These are phyloP conservation scores for Solanum piurae DNA, from an alignment of 257 asterid genomes.

Conservation along the genomic window DNA sequence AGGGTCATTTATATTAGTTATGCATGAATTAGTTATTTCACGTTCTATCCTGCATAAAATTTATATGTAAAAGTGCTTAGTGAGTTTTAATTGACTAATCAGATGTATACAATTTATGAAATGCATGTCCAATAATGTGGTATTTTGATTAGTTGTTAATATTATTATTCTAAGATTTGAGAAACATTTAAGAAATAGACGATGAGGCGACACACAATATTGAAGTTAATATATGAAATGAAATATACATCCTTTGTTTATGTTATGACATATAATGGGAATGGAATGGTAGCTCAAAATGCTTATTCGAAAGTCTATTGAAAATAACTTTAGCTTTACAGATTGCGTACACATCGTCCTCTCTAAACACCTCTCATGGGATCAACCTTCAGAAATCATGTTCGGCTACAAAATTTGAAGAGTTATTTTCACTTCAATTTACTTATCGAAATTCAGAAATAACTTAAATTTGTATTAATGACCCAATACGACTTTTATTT, in stretches of 20 bases:
- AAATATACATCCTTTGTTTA: too few species aligned
- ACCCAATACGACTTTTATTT: background rate
- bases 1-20: too few species aligned
- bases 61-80: background rate
- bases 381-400: accelerated
- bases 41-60: background rate
- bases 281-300: background rate
- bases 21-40: too few species aligned
- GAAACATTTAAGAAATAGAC: too few species aligned
- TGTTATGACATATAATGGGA: background rate
- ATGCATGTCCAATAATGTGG: background rate
- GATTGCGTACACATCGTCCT: too few species aligned
- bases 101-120: background rate
- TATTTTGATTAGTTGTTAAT: background rate
- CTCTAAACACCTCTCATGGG: background rate
- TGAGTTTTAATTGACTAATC: background rate
- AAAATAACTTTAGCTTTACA: too few species aligned
- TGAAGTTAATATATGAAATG: background rate
- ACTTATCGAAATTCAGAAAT: background rate
- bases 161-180: too few species aligned
- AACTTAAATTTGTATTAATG: background rate
- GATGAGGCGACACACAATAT: too few species aligned
- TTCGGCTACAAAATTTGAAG: too few species aligned
- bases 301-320: background rate
- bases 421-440: too few species aligned